phyloP scores from a whole-genome alignment of 2,329 filamentous ascomycete genomes.

The Pseudogymnoascus sp. region DNA sequence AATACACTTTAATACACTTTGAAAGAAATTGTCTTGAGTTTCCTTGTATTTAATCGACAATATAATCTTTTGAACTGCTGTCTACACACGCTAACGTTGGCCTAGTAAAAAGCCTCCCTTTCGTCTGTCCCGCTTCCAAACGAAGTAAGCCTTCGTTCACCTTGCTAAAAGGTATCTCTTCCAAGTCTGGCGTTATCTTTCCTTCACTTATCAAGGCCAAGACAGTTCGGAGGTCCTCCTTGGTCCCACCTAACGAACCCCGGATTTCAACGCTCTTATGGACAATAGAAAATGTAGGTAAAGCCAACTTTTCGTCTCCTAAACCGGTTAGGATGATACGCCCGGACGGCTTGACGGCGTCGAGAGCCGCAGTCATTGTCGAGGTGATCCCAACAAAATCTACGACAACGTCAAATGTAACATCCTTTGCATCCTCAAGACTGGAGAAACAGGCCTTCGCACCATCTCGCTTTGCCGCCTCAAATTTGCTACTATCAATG shows the following conservation, averaged over 20 bases:
- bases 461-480: slow-evolving; percentile 7
- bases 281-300: slow-evolving; percentile 9
- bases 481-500: slow-evolving; percentile 10
- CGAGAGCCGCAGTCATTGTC: slow-evolving; percentile 10
- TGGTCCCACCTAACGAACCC: slow-evolving; percentile 10
- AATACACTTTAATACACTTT: too few species aligned
- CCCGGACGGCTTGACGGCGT: slow-evolving; percentile 10
- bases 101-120: slow-evolving; percentile 13
- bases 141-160: slow-evolving; percentile 11
- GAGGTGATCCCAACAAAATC: slow-evolving; percentile 12
- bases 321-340: slow-evolving; percentile 12
- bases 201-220: slow-evolving; percentile 10
- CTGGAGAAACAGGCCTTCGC: slow-evolving; percentile 13
- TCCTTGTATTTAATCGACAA: too few species aligned
- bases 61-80: slow-evolving; percentile 26
- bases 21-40: too few species aligned
- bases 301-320: not conserved
- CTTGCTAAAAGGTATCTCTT: slow-evolving; percentile 12
- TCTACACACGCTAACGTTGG: slow-evolving; percentile 3
- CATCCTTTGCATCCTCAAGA: slow-evolving; percentile 7
- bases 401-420: slow-evolving; percentile 11
- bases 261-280: not conserved
- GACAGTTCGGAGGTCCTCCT: slow-evolving; percentile 8
- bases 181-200: slow-evolving; percentile 9
- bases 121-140: slow-evolving; percentile 8